Evolutionary conservation across 352 stramenopile species (phyloP).

Genomic region (Hyaloperonospora arabidopsidis): DNA sequence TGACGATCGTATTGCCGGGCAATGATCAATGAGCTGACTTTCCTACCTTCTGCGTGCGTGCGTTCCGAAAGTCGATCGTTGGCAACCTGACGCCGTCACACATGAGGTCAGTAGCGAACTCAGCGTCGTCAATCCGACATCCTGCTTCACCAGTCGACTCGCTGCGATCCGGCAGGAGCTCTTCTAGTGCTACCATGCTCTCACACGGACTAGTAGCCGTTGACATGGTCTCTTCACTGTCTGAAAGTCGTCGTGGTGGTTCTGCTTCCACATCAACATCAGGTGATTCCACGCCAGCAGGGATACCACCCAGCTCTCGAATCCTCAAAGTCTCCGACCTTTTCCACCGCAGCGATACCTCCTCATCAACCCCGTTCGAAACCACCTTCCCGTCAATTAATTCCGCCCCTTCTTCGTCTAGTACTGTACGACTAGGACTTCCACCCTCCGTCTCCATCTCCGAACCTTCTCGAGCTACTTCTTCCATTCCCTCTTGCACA

Average conservation of each 20-base stretch:
- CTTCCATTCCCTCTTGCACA: conserved; percentile 7
- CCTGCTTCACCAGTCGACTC: conserved; percentile 18
- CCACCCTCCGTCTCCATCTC: conserved; percentile 26
- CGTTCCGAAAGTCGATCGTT: conserved; percentile 57
- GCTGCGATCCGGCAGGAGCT: conserved; percentile 33
- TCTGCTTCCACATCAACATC: conserved; percentile 14
- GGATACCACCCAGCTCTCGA: background rate
- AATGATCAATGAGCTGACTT: background rate
- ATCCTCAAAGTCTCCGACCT: conserved; percentile 17
- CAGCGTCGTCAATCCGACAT: conserved; percentile 13
- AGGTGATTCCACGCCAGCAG: conserved; percentile 8
- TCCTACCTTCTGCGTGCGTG: conserved; percentile 67
- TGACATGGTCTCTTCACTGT: conserved; percentile 30
- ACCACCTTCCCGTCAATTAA: conserved; percentile 13
- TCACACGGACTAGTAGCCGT: conserved; percentile 44
- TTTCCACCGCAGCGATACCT: conserved; percentile 18
- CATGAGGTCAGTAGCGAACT: conserved; percentile 18
- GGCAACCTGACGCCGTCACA: conserved; percentile 43
- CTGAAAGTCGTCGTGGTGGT: conserved; percentile 7
- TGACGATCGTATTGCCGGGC: no score
- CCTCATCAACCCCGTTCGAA: conserved; percentile 20
- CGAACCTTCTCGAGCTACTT: background rate
- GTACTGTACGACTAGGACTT: conserved; percentile 16
- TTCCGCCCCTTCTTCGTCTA: conserved; percentile 9
- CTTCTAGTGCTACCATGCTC: conserved; percentile 44